Conservation (phyloP, 192 early-diverging fungal genomes). For the Backusella morwellensis region DNA sequence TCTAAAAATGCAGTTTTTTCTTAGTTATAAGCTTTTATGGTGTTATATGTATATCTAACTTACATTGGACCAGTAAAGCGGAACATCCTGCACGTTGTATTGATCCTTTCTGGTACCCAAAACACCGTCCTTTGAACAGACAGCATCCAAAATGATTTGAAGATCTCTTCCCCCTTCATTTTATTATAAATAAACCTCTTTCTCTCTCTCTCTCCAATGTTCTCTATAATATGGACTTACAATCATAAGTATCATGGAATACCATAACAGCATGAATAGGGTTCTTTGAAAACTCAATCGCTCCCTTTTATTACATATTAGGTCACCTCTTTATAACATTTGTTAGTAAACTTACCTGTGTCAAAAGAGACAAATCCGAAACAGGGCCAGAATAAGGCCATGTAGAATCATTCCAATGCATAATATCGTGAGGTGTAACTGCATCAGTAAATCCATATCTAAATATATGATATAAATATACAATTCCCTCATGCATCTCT, state of each 20-base stretch:
- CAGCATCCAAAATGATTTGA: slow-evolving; percentile 75
- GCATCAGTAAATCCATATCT: slow-evolving; percentile 73
- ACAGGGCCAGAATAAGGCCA: slow-evolving; percentile 63
- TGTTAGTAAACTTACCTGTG: slow-evolving; percentile 13
- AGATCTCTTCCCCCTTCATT: slow-evolving; percentile 76
- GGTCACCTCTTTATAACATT: background rate
- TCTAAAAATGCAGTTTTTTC: slow-evolving; percentile 1
- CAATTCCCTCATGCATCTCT: slow-evolving; percentile 33
- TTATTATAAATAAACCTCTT: background rate
- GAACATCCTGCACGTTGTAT: slow-evolving; percentile 48
- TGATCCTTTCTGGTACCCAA: slow-evolving; percentile 52
- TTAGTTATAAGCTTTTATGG: background rate
- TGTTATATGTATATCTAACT: slow-evolving; percentile 2
- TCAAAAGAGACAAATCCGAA: slow-evolving; percentile 4
- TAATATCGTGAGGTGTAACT: slow-evolving; percentile 65
- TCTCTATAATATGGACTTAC: slow-evolving; percentile 18
- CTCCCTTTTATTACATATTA: background rate
- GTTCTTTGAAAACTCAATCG: slow-evolving; percentile 39
- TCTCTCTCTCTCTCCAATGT: too few relatives aligned
- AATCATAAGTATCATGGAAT: slow-evolving; percentile 87
- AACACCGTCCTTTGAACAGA: slow-evolving; percentile 56
- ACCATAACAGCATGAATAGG: slow-evolving; percentile 73
- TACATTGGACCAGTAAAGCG: slow-evolving; percentile 79
- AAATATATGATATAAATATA: too few relatives aligned
- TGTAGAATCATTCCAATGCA: slow-evolving; percentile 56